Percentiles rank a stretch among this genome's conserved stretches.
phyloP scores from a whole-genome alignment of 768 basidiomycete genomes.

The Stropharia rugosoannulata region DNA sequence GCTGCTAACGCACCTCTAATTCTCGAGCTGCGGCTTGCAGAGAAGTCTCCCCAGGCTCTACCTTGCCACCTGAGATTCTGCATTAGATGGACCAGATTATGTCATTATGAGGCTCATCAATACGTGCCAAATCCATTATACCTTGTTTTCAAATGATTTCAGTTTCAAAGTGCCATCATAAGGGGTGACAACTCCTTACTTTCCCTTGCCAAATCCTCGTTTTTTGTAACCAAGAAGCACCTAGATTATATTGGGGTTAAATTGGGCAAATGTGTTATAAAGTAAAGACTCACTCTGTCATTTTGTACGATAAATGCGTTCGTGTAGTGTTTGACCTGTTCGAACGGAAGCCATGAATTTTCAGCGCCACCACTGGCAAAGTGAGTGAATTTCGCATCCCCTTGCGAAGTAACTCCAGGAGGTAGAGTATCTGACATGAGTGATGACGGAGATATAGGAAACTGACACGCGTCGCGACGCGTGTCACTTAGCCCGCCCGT shows the following conservation, averaged over 20 bases:
- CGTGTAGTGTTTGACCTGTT: slow-evolving; percentile 54
- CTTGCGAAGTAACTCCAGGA: no score
- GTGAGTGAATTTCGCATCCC: no score
- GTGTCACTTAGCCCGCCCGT: no score
- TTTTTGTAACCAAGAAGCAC: slow-evolving; percentile 78
- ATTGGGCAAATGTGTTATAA: not conserved
- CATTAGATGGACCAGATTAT: not conserved
- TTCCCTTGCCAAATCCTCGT: slow-evolving; percentile 66
- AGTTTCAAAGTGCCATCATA: not conserved
- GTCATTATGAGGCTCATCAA: slow-evolving; percentile 11
- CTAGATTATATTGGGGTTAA: slow-evolving; percentile 28
- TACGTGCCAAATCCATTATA: slow-evolving; percentile 77
- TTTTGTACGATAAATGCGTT: slow-evolving; percentile 67
- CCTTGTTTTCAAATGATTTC: slow-evolving; percentile 34
- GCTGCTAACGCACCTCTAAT: slow-evolving; percentile 42
- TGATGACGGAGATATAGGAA: no score
- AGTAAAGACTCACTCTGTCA: slow-evolving; percentile 35
- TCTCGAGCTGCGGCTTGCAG: slow-evolving; percentile 76
- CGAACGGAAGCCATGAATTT: slow-evolving; percentile 46
- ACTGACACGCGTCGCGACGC: no score
- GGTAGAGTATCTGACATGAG: no score
- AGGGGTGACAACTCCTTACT: slow-evolving; percentile 36
- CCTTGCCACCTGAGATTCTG: slow-evolving; percentile 59
- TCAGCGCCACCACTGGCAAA: slow-evolving; percentile 27
- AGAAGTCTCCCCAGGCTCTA: slow-evolving; percentile 71